Evolutionary conservation across 139 green algal genomes (phyloP).

Genomic region (Spirogloea muscicola): DNA sequence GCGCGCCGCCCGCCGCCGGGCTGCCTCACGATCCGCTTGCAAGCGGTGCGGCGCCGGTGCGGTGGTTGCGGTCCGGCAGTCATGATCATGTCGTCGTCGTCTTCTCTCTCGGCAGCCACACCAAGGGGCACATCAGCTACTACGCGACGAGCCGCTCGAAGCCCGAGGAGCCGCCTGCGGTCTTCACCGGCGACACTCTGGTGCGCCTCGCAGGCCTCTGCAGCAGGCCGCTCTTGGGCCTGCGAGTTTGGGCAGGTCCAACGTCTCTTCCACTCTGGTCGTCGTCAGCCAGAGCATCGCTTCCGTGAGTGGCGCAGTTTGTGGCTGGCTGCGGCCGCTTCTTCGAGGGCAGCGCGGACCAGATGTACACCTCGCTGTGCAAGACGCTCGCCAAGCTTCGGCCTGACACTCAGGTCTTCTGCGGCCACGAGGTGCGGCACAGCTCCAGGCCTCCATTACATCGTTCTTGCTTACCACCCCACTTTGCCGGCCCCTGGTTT

Average conservation of each 20-base stretch:
- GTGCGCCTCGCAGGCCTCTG: conserved; percentile 2
- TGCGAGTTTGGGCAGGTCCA: too few species aligned
- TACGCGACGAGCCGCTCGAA: conserved; percentile 7
- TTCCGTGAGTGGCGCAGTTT: conserved; percentile 20
- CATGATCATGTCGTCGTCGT: conserved; percentile 8
- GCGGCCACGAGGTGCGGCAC: conserved; percentile 45
- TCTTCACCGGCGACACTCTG: conserved; percentile 49
- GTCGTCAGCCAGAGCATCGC: too few species aligned
- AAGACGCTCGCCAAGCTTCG: conserved; percentile 18
- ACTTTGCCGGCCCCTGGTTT: too few species aligned
- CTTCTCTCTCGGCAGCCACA: conserved; percentile 33
- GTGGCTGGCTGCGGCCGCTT: conserved; percentile 39
- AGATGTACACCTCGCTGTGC: conserved; percentile 33
- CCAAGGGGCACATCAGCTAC: conserved; percentile 47
- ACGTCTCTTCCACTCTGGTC: too few species aligned
- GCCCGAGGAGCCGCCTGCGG: conserved; percentile 9
- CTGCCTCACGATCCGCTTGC: too few species aligned
- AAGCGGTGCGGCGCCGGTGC: too few species aligned
- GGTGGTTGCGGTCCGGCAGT: too few species aligned
- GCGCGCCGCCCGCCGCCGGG: too few species aligned
- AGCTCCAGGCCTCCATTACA: too few species aligned
- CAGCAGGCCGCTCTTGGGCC: too few species aligned
- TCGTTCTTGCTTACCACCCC: too few species aligned
- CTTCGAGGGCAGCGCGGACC: conserved; percentile 38
- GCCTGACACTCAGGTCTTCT: conserved; percentile 39